These are phyloP conservation scores for Abelmoschus esculentus DNA, from an alignment of 345 rosid species.

Conservation along the genomic window DNA sequence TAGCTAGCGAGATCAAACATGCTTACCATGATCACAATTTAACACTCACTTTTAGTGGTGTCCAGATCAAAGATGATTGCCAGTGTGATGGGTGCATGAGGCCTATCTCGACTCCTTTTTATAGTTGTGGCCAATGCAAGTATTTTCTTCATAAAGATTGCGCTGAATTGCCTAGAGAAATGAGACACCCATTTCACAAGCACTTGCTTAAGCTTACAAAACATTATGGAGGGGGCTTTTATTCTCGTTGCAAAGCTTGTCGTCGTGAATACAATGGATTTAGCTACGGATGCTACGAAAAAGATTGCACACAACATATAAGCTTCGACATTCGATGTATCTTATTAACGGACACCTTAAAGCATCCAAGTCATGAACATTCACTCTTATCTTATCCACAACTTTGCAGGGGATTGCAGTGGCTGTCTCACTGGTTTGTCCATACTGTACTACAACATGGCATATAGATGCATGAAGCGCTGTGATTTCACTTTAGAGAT, in stretches of 20 bases:
- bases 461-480: conserved; percentile 12
- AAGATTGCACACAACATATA: accelerated
- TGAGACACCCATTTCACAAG: background rate
- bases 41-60: no score
- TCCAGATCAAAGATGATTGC: no score
- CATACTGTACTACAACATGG: no score
- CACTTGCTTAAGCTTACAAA: conserved; percentile 2
- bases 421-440: background rate
- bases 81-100: no score
- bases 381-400: background rate
- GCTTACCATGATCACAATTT: no score
- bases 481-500: no score
- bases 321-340: background rate
- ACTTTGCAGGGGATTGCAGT: background rate
- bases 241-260: background rate
- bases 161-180: no score
- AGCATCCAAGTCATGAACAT: background rate
- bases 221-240: background rate
- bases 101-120: no score
- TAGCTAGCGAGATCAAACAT: no score
- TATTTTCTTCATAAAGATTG: no score
- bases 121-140: no score
- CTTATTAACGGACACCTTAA: background rate
- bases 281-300: background rate
- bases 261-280: conserved; percentile 1